Percentiles rank a stretch among this genome's conserved stretches.
Evolutionary conservation across 2,329 filamentous ascomycete species (phyloP).

Genomic region (Pseudopithomyces chartarum): DNA sequence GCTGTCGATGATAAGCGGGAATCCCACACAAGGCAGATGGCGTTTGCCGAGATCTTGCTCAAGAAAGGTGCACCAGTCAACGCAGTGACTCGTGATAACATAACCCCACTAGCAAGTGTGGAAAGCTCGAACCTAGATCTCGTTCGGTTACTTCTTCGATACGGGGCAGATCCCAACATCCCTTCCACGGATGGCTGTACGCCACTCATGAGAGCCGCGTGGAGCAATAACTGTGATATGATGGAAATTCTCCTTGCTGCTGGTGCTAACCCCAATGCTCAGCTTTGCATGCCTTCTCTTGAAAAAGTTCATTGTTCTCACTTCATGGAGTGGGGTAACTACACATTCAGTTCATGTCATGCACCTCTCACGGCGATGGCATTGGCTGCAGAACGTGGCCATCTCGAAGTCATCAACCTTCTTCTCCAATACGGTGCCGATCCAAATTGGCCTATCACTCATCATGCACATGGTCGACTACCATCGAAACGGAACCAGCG

Average conservation of each 20-base stretch:
- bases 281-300: not conserved
- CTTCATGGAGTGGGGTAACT: not conserved
- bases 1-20: not conserved
- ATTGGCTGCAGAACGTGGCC: not conserved
- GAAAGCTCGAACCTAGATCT: not conserved
- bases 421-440: slow-evolving; percentile 2
- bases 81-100: not conserved
- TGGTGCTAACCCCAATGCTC: slow-evolving; percentile 1
- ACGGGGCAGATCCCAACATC: slow-evolving; percentile 5
- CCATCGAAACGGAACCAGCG: not conserved
- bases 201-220: not conserved
- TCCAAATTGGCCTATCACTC: not conserved
- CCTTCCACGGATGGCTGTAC: not conserved
- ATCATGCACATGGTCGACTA: slow-evolving; percentile 5
- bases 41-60: not conserved
- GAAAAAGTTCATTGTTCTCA: not conserved
- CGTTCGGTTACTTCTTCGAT: not conserved
- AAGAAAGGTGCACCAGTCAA: not conserved
- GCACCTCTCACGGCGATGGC: not conserved
- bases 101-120: not conserved
- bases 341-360: not conserved
- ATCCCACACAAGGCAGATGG: not conserved
- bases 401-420: not conserved
- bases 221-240: not conserved
- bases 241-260: not conserved